Percentiles rank a stretch among this genome's conserved stretches.
phyloP scores from a whole-genome alignment of 345 rosid species.

The Luvunga scandens region DNA sequence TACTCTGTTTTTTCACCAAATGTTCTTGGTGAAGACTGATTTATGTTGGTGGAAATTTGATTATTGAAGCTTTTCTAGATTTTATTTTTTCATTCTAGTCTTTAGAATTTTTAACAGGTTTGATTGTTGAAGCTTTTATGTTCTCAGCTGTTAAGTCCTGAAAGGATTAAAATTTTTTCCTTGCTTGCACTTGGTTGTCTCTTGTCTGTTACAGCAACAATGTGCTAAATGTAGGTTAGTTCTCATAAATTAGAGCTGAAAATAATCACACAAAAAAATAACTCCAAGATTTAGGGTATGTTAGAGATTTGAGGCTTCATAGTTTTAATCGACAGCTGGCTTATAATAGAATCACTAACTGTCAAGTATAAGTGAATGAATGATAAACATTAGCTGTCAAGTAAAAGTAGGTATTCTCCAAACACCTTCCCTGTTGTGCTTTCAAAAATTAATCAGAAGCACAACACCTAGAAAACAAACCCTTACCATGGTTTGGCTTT shows the following conservation, averaged over 20 bases:
- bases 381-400: no score
- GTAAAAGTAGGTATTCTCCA: no score
- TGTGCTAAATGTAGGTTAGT: not conserved
- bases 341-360: no score
- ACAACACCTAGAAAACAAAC: no score
- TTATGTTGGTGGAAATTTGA: not conserved
- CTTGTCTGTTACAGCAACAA: not conserved
- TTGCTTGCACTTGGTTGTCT: not conserved
- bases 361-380: no score
- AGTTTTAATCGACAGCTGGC: no score
- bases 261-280: not conserved
- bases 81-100: not conserved
- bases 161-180: not conserved
- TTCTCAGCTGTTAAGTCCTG: not conserved
- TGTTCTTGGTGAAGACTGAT: not conserved
- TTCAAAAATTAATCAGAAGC: no score
- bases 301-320: no score
- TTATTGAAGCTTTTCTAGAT: not conserved
- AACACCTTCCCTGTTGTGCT: no score
- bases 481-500: not conserved
- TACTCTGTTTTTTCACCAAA: not conserved
- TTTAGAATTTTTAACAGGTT: not conserved
- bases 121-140: no score
- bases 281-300: not conserved
- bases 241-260: not conserved